A percentile compares a stretch with the other conserved stretches of the same genome.
phyloP scores from a whole-genome alignment of 192 early-diverging fungal species.

The Spinellus fusiger region DNA sequence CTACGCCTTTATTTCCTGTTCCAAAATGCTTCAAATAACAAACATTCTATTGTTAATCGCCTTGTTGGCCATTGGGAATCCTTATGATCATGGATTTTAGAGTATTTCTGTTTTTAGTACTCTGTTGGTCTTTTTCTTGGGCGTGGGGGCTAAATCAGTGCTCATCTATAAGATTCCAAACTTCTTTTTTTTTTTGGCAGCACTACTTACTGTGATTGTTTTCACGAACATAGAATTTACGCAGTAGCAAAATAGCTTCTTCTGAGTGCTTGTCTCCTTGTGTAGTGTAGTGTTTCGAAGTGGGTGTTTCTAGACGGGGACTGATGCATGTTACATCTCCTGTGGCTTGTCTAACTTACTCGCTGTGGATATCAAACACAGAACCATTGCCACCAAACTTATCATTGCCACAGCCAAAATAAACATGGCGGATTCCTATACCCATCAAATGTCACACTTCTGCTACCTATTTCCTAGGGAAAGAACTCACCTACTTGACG shows the following conservation, averaged over 20 bases:
- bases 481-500: slow-evolving; percentile 57
- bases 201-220: slow-evolving; percentile 68
- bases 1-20: no score
- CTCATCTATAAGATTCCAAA: not conserved
- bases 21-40: no score
- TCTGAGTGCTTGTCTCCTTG: slow-evolving; percentile 67
- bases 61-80: no score
- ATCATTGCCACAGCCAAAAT: slow-evolving; percentile 90
- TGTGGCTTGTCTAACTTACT: slow-evolving; percentile 41
- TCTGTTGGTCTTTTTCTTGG: no score
- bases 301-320: not conserved
- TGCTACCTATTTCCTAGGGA: not conserved
- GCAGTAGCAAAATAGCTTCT: slow-evolving; percentile 81
- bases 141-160: no score
- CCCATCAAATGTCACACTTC: not conserved
- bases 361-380: slow-evolving; percentile 68
- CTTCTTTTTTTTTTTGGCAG: not conserved
- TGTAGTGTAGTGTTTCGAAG: slow-evolving; percentile 47
- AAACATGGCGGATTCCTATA: slow-evolving; percentile 72
- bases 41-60: no score
- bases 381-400: slow-evolving; percentile 96
- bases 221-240: slow-evolving; percentile 91
- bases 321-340: not conserved
- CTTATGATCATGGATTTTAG: no score
- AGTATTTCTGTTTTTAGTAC: no score